These are phyloP conservation scores for Dillenia suffruticosa DNA, from an alignment of 164 flowering plant species.

Conservation along the genomic window DNA sequence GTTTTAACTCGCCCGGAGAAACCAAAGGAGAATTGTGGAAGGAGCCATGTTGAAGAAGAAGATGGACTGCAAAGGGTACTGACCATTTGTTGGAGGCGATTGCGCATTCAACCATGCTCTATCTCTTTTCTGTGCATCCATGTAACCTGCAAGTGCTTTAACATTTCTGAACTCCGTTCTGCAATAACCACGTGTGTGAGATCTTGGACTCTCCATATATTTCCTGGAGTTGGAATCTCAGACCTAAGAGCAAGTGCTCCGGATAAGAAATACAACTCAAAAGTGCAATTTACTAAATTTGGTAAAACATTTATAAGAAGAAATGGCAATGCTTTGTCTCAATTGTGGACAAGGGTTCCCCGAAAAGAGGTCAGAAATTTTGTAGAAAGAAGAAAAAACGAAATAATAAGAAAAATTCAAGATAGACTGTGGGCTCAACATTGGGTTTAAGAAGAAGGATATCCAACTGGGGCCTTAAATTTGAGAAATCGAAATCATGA, in stretches of 20 bases:
- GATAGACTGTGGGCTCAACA: too few species aligned
- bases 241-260: conserved; percentile 2
- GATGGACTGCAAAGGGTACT: conserved; percentile 13
- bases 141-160: conserved; percentile 77
- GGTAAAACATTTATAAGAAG: too few species aligned
- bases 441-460: too few species aligned
- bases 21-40: conserved; percentile 12
- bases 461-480: too few species aligned
- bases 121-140: conserved; percentile 80
- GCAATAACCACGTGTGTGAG: conserved; percentile 68
- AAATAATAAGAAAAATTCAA: too few species aligned
- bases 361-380: too few species aligned
- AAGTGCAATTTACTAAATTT: too few species aligned
- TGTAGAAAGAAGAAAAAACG: too few species aligned
- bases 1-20: conserved; percentile 11
- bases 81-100: conserved; percentile 30
- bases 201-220: conserved; percentile 47
- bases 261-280: too few species aligned
- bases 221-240: neutral
- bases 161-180: conserved; percentile 72
- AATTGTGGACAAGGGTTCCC: too few species aligned
- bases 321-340: too few species aligned
- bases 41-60: conserved; percentile 12
- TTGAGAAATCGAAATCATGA: too few species aligned
- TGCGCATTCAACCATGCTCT: conserved; percentile 59